Base-by-base conservation (phyloP, 305 asterid species). In the Fraxinus ornus region DNA sequence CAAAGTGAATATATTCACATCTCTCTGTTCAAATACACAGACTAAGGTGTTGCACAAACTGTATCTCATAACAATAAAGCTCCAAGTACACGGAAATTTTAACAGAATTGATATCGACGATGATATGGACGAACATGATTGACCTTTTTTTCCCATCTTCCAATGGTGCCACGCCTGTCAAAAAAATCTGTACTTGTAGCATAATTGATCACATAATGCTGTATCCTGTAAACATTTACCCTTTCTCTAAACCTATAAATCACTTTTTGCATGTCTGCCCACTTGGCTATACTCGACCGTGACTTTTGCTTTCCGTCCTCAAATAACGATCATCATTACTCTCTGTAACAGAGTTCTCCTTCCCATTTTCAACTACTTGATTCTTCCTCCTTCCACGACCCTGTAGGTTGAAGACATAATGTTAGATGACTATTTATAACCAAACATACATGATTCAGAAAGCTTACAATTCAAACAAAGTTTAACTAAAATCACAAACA, bases 351-450 rank as follows among this genome's bases (percentile, higher is more conserved):
- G 70, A 79, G 35, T 77, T 86, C 57, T 47, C 57, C 57, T 44
- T 44, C 84, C 30, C 30, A 60, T 47, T 52, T 9, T 73, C 37
- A 7, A 83, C 84, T 57, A 83, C 80, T 66, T 81, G 90, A 77
- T 75, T 89, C 81, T 82, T 93, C 78, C 79, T 86, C 85, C 88
- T 87, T 86, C 91, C 83, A 47, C 91, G 90, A 7, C 93, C 92
- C 95, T 93, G 87, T n/a, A 78, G 17, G 77, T 28, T 39, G 22
- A 77, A 60, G n/a, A 79, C 6, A 35, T 22, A 30, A 19, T 7
- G 30, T 33, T 28, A 82, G 10, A 77, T 15, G 22, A 74, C 32
- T 5, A 39, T 1, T 78, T 70, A 47, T 73, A 44, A 57, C 33
- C 44, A 2, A 26, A 64, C 17, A 41, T 78, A 35, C 60, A 28